These are phyloP conservation scores for Hippophae gyantsensis DNA, from an alignment of 306 rosid species.

Conservation along the genomic window DNA sequence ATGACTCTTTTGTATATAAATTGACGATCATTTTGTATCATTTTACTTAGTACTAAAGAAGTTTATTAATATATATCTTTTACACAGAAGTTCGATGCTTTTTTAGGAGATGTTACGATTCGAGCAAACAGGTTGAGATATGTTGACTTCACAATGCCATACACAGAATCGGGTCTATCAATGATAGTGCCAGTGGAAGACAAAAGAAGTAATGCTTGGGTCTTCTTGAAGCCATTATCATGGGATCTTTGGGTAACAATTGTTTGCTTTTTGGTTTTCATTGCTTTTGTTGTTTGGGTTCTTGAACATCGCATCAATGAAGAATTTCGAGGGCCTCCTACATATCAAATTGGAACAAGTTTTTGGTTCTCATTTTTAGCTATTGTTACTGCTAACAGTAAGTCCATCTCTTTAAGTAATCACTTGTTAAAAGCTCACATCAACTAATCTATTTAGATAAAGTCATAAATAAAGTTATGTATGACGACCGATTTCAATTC, in stretches of 20 bases:
- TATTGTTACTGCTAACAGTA: conserved; percentile 31
- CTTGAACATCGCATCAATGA: conserved; percentile 36
- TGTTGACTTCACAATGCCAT: conserved; percentile 41
- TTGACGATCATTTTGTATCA: background rate
- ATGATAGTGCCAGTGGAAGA: conserved; percentile 26
- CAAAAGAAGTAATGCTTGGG: conserved; percentile 21
- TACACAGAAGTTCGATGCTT: conserved; percentile 25
- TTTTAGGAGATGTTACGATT: conserved; percentile 32
- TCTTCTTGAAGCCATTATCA: conserved; percentile 34
- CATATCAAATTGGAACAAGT: conserved; percentile 26
- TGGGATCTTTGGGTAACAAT: conserved; percentile 28
- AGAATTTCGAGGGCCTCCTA: conserved; percentile 23
- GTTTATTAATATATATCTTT: too few relatives aligned
- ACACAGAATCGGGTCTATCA: conserved; percentile 23
- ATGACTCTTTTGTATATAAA: background rate
- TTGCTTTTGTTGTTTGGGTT: conserved; percentile 32
- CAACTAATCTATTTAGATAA: background rate
- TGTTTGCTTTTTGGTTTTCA: conserved; percentile 23
- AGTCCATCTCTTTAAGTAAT: background rate
- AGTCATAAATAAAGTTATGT: background rate
- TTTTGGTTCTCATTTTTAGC: conserved; percentile 40
- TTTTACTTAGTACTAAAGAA: too few relatives aligned
- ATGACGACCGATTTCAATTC: too few relatives aligned
- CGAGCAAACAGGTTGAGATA: conserved; percentile 15
- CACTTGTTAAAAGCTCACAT: background rate